Percentiles rank a stretch among this genome's conserved stretches.
phyloP scores from a whole-genome alignment of 2,329 filamentous ascomycete genomes.

The Trichoderma atroviride region DNA sequence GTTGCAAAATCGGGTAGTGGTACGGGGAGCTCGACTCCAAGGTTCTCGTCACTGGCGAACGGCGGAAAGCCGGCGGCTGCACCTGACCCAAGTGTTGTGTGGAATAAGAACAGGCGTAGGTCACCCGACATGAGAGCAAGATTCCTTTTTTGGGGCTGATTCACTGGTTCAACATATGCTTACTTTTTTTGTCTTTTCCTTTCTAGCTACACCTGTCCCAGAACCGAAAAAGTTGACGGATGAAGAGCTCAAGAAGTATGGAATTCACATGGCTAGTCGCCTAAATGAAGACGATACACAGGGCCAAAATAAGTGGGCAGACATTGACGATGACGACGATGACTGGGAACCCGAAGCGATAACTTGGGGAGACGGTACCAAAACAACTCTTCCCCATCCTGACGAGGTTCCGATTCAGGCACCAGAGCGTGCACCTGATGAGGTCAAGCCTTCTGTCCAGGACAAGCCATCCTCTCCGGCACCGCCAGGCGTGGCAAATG shows the following conservation, averaged over 20 bases:
- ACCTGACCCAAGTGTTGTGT: conserved; percentile 74
- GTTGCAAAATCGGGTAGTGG: conserved; percentile 73
- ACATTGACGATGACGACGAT: conserved; percentile 86
- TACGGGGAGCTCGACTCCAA: conserved; percentile 54
- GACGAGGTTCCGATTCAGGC: conserved; percentile 50
- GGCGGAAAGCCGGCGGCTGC: conserved; percentile 62
- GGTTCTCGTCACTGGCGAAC: conserved; percentile 50
- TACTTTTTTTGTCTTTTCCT: not conserved
- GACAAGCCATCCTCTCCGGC: conserved; percentile 53
- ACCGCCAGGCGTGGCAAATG: conserved; percentile 38
- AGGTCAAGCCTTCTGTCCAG: conserved; percentile 31
- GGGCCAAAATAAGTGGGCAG: conserved; percentile 83
- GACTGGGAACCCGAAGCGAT: conserved; percentile 85
- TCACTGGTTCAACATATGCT: conserved; percentile 33
- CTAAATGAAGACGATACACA: conserved; percentile 73
- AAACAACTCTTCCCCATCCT: conserved; percentile 70
- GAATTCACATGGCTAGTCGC: conserved; percentile 81
- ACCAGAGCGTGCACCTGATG: conserved; percentile 35
- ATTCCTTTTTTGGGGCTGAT: not conserved
- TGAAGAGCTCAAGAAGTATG: conserved; percentile 83
- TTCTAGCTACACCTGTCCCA: conserved; percentile 61
- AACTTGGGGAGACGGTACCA: conserved; percentile 86
- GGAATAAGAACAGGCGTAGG: conserved; percentile 87
- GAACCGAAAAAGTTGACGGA: conserved; percentile 83
- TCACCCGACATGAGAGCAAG: conserved; percentile 28